phyloP scores from a whole-genome alignment of 2,329 filamentous ascomycete species.

The Tolypocladium tundrense region DNA sequence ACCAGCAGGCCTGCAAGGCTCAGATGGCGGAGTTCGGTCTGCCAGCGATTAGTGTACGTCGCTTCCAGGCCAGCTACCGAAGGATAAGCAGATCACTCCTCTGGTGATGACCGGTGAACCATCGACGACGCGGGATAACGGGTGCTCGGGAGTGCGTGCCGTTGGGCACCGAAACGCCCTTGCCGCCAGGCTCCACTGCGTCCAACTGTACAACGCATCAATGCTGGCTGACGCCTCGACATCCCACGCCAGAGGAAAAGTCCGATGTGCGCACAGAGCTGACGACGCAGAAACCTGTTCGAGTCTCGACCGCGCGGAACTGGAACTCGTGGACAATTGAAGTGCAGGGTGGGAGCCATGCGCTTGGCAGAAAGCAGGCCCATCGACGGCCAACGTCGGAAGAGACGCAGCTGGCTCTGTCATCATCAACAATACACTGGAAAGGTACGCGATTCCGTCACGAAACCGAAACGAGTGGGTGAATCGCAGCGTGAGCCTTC shows the following conservation, averaged over 20 bases:
- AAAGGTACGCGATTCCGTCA: not conserved
- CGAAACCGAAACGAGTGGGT: not conserved
- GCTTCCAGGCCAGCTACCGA: not conserved
- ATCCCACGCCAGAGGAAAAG: not conserved
- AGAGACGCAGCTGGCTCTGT: not conserved
- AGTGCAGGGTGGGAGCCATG: not conserved
- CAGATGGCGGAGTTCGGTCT: not conserved
- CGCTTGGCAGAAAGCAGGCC: not conserved
- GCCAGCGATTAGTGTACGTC: not conserved
- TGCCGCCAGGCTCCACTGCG: constrained; percentile 29
- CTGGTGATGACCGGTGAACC: not conserved
- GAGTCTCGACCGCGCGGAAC: not conserved
- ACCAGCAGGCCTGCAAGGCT: not conserved
- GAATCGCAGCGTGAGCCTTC: not conserved
- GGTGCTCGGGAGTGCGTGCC: constrained; percentile 15
- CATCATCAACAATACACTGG: not conserved
- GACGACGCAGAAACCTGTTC: not conserved
- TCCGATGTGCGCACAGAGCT: not conserved
- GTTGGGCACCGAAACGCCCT: constrained; percentile 40
- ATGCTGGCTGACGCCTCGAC: constrained; percentile 17
- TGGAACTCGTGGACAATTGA: not conserved
- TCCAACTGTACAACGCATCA: constrained; percentile 33
- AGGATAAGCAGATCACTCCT: not conserved
- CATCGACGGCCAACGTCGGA: not conserved
- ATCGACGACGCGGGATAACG: not conserved